Evolutionary conservation across 177 flowering plant species (phyloP).

Genomic region (Vitis hybrid): DNA sequence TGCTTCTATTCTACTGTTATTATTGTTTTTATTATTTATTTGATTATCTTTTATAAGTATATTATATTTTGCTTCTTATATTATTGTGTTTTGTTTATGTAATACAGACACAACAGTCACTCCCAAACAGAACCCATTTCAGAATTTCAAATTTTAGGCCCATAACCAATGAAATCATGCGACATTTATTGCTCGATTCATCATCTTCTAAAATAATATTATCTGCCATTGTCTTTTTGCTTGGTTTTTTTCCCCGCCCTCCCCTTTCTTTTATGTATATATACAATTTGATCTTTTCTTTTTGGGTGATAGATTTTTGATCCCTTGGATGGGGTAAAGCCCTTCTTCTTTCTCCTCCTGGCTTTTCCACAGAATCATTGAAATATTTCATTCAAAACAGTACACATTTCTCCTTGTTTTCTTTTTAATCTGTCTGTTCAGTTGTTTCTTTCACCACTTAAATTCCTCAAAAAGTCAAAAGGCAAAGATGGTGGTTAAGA

Average conservation of each 20-base stretch:
- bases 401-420: neutral
- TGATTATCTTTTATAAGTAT: neutral
- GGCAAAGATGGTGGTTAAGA: neutral
- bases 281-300: neutral
- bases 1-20: slow-evolving; percentile 16
- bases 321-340: no score
- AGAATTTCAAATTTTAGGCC: neutral
- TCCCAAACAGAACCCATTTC: slow-evolving; percentile 18
- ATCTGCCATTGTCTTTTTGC: neutral
- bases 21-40: neutral
- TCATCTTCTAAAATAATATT: slow-evolving; percentile 1
- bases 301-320: neutral
- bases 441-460: slow-evolving; percentile 4
- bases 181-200: slow-evolving; percentile 10
- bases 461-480: slow-evolving; percentile 15
- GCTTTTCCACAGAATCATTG: slow-evolving; percentile 5
- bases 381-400: neutral
- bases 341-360: slow-evolving; percentile 3
- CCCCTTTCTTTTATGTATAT: neutral
- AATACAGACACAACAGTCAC: slow-evolving; percentile 18
- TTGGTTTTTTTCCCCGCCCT: neutral
- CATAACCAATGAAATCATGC: slow-evolving; percentile 14
- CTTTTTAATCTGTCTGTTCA: neutral
- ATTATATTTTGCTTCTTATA: slow-evolving; percentile 11
- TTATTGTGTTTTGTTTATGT: slow-evolving; percentile 11